These are phyloP conservation scores for Pseudogymnoascus sp. DNA, from an alignment of 2,329 filamentous ascomycete genomes.

Conservation along the genomic window DNA sequence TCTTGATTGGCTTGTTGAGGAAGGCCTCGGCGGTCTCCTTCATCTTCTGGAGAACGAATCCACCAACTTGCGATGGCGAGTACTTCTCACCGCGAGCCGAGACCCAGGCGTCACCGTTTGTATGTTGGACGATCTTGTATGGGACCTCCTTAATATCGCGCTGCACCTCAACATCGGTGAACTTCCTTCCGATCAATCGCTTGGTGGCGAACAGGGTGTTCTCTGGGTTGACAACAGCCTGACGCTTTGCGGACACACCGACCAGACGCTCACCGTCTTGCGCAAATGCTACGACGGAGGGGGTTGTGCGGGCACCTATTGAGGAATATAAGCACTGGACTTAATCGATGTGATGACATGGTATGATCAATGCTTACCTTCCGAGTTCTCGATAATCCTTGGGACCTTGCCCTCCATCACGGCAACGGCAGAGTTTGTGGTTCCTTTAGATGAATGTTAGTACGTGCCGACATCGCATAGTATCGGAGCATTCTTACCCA, in stretches of 20 bases:
- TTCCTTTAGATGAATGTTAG: slow-evolving; percentile 42
- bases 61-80: slow-evolving; percentile 96
- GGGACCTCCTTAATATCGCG: slow-evolving; percentile 95
- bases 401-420: slow-evolving; percentile 95
- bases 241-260: slow-evolving; percentile 94
- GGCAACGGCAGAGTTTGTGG: slow-evolving; percentile 95
- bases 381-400: slow-evolving; percentile 95
- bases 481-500: slow-evolving; percentile 52
- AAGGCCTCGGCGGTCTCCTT: slow-evolving; percentile 97
- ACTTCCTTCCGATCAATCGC: slow-evolving; percentile 97
- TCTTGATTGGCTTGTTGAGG: slow-evolving; percentile 83
- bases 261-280: slow-evolving; percentile 94
- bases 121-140: slow-evolving; percentile 97
- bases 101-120: slow-evolving; percentile 94
- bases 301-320: slow-evolving; percentile 76
- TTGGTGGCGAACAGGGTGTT: slow-evolving; percentile 98
- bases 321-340: slow-evolving; percentile 10
- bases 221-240: slow-evolving; percentile 96
- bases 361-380: slow-evolving; percentile 52
- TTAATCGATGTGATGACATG: neutral
- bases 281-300: slow-evolving; percentile 91
- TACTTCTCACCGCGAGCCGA: slow-evolving; percentile 90
- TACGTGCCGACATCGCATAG: slow-evolving; percentile 6
- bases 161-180: slow-evolving; percentile 87
- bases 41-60: slow-evolving; percentile 96